Percentiles rank a stretch among this genome's conserved stretches.
Conservation (phyloP, 306 rosid species). For the Rosa persica region DNA sequence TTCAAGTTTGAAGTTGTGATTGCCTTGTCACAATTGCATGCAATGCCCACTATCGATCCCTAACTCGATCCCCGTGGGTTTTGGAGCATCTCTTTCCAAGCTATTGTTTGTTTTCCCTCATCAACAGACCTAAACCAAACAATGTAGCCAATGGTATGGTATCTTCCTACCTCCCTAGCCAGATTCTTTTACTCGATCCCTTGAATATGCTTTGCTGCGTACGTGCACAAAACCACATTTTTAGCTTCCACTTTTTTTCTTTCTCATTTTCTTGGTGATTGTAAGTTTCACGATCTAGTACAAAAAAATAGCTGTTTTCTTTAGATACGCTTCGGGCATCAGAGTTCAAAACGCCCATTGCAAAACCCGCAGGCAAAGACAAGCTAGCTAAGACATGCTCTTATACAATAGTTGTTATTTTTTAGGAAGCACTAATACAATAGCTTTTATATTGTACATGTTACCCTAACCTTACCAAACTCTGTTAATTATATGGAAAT, state of each 20-base stretch:
- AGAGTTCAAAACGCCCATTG: too few species aligned
- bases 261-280: background rate
- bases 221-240: background rate
- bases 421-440: too few species aligned
- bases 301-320: too few species aligned
- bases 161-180: constrained; percentile 12
- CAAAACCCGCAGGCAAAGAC: too few species aligned
- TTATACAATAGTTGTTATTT: too few species aligned
- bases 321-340: too few species aligned
- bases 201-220: background rate
- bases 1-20: background rate
- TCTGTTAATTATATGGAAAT: too few species aligned
- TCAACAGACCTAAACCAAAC: constrained; percentile 17
- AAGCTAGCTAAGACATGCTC: too few species aligned
- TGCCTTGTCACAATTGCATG: constrained; percentile 28
- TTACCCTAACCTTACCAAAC: too few species aligned
- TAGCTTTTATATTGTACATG: too few species aligned
- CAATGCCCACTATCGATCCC: constrained; percentile 18
- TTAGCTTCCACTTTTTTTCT: background rate
- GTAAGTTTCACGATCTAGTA: background rate
- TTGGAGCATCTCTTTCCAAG: constrained; percentile 35
- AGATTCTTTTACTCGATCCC: constrained; percentile 25
- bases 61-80: constrained; percentile 7
- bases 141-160: constrained; percentile 10
- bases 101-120: background rate